A percentile compares a stretch with the other conserved stretches of the same genome.
These are phyloP conservation scores for Wickerhamomyces bisporus DNA, from an alignment of 805 yeast species.

Conservation along the genomic window DNA sequence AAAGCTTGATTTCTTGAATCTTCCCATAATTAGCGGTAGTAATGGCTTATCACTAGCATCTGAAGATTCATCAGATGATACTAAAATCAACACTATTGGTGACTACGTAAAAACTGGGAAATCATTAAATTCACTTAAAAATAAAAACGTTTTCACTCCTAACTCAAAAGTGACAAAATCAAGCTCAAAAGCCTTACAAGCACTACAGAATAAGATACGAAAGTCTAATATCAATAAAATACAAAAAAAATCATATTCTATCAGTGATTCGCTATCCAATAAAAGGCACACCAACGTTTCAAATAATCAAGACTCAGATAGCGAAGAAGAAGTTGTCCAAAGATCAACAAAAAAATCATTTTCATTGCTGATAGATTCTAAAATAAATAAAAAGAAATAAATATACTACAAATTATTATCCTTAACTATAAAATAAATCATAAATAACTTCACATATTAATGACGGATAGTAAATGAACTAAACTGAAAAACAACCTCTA, in stretches of 20 bases:
- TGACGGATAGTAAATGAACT: not conserved
- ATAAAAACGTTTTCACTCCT: conserved; percentile 9
- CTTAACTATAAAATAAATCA: no score
- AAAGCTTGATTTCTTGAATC: conserved; percentile 16
- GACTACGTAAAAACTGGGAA: conserved; percentile 23
- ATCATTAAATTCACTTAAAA: conserved; percentile 12
- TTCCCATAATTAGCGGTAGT: conserved; percentile 21
- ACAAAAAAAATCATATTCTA: not conserved
- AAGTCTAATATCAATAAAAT: conserved; percentile 10
- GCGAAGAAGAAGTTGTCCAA: conserved; percentile 15
- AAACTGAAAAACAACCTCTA: no score
- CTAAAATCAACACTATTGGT: conserved; percentile 20
- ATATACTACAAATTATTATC: no score
- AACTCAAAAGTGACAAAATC: conserved; percentile 1
- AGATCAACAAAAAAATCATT: conserved; percentile 18
- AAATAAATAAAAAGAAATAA: conserved; percentile 14
- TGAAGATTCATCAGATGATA: not conserved
- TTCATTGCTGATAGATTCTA: conserved; percentile 16
- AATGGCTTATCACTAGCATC: conserved; percentile 16
- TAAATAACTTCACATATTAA: no score
- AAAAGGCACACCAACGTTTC: not conserved
- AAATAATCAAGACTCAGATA: conserved; percentile 12
- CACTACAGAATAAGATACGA: conserved; percentile 21
- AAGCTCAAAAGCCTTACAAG: conserved; percentile 18
- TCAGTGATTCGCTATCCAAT: not conserved